These are phyloP conservation scores for Leccinum proximum DNA, from an alignment of 1,284 basidiomycete genomes.

Conservation along the genomic window DNA sequence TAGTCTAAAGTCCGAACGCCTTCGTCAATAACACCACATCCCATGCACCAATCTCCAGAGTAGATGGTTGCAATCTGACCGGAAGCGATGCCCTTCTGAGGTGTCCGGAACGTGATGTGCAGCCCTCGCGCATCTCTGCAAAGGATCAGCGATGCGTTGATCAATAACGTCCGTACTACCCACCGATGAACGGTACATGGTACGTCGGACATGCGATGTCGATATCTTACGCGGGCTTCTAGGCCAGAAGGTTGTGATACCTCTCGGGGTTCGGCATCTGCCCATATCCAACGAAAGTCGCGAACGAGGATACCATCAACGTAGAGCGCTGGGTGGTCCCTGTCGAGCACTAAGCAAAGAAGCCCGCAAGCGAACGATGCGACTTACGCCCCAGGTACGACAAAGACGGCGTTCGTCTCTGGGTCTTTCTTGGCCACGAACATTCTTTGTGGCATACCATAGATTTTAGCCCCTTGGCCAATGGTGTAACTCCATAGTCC, in stretches of 20 bases:
- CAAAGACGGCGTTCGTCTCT: constrained; percentile 58
- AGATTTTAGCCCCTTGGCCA: constrained; percentile 73
- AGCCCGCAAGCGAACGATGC: background rate
- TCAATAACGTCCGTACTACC: constrained; percentile 4
- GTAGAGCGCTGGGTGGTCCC: constrained; percentile 66
- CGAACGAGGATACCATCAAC: constrained; percentile 42
- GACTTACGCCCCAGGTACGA: constrained; percentile 75
- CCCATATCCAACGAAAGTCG: constrained; percentile 79
- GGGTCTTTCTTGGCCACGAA: constrained; percentile 79
- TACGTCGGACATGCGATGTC: constrained; percentile 66
- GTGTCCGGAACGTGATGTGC: constrained; percentile 50
- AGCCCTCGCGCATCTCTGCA: constrained; percentile 29
- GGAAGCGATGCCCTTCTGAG: constrained; percentile 69
- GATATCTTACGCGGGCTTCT: constrained; percentile 57
- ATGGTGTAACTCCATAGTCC: constrained; percentile 92
- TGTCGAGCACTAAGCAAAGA: constrained; percentile 24
- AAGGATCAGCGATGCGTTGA: background rate
- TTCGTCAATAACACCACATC: constrained; percentile 67
- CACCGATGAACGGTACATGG: constrained; percentile 40
- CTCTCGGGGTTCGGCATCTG: constrained; percentile 47
- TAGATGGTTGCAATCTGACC: constrained; percentile 83
- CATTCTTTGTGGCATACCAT: constrained; percentile 60
- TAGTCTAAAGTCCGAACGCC: background rate
- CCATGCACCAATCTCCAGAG: constrained; percentile 77
- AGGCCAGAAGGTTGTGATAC: constrained; percentile 44